phyloP scores from a whole-genome alignment of 2,329 filamentous ascomycete species.

The Ceratocystis cacaofunesta region DNA sequence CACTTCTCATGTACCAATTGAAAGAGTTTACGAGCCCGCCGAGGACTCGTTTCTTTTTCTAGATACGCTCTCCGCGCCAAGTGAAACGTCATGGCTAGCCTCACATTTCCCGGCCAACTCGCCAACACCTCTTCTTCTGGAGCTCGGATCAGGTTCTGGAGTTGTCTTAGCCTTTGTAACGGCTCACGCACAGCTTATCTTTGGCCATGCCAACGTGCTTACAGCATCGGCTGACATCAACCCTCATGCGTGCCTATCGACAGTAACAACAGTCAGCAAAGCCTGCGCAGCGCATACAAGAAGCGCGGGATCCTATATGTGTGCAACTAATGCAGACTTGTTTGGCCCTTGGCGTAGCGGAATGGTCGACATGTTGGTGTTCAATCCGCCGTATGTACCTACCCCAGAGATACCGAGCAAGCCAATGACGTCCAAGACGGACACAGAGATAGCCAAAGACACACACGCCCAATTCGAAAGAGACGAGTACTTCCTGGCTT shows the following conservation, averaged over 20 bases:
- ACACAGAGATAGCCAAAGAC: slow-evolving; percentile 20
- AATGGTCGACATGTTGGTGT: slow-evolving; percentile 69
- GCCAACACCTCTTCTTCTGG: slow-evolving; percentile 52
- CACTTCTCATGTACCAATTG: slow-evolving; percentile 79
- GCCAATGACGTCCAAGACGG: slow-evolving; percentile 21
- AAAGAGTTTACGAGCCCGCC: slow-evolving; percentile 82
- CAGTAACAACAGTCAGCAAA: slow-evolving; percentile 47
- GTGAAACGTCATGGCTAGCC: slow-evolving; percentile 55
- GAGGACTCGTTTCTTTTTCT: slow-evolving; percentile 93
- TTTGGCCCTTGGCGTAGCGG: slow-evolving; percentile 36
- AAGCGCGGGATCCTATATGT: slow-evolving; percentile 38
- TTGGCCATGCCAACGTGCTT: slow-evolving; percentile 56
- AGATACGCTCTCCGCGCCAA: slow-evolving; percentile 64
- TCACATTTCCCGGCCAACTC: slow-evolving; percentile 36
- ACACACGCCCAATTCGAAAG: slow-evolving; percentile 47
- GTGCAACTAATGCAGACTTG: slow-evolving; percentile 57
- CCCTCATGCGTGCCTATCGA: slow-evolving; percentile 63
- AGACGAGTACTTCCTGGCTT: slow-evolving; percentile 66
- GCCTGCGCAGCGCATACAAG: slow-evolving; percentile 17
- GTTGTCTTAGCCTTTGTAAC: slow-evolving; percentile 82
- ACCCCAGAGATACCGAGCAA: slow-evolving; percentile 56
- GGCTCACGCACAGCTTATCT: slow-evolving; percentile 56
- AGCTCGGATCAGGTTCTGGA: slow-evolving; percentile 83
- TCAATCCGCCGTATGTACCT: slow-evolving; percentile 95
- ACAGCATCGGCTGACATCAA: slow-evolving; percentile 76